Percentiles rank a stretch among this genome's conserved stretches.
phyloP scores from a whole-genome alignment of 139 green algal genomes.

The Chlorella ohadii region DNA sequence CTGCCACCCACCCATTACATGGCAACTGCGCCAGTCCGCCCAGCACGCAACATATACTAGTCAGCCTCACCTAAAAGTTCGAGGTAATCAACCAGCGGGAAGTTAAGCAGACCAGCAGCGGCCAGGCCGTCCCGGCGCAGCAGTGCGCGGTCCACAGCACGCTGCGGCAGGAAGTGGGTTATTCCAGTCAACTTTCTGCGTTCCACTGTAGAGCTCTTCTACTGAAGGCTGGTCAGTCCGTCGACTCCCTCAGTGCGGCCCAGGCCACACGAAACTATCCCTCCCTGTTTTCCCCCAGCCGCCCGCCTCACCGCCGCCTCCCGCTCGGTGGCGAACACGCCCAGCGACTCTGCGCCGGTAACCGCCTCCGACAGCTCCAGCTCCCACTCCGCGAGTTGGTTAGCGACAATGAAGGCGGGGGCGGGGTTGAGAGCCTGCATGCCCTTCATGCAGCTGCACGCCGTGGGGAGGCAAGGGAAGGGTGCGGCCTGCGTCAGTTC shows the following conservation, averaged over 20 bases:
- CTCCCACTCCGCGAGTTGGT: background rate
- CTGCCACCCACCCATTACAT: background rate
- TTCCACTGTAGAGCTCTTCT: too few relatives aligned
- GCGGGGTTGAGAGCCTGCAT: background rate
- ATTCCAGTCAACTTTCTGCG: too few relatives aligned
- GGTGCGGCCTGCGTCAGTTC: background rate
- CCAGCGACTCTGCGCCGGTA: background rate
- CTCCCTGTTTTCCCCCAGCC: too few relatives aligned
- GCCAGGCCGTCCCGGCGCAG: constrained; percentile 17
- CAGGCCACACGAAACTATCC: too few relatives aligned
- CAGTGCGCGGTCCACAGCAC: constrained; percentile 9
- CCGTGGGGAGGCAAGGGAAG: background rate
- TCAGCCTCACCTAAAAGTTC: too few relatives aligned
- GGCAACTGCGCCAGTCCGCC: too few relatives aligned
- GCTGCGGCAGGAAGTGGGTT: background rate
- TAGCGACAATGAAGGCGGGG: background rate
- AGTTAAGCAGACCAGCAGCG: background rate
- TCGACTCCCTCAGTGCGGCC: too few relatives aligned
- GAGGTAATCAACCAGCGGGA: background rate
- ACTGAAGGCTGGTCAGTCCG: too few relatives aligned
- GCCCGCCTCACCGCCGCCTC: background rate
- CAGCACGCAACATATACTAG: too few relatives aligned
- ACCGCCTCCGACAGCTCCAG: background rate
- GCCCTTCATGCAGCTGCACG: background rate
- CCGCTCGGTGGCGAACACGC: background rate